Percentiles rank a stretch among this genome's conserved stretches.
These are phyloP conservation scores for Vitis rupestris DNA, from an alignment of 164 flowering plant species.

Conservation along the genomic window DNA sequence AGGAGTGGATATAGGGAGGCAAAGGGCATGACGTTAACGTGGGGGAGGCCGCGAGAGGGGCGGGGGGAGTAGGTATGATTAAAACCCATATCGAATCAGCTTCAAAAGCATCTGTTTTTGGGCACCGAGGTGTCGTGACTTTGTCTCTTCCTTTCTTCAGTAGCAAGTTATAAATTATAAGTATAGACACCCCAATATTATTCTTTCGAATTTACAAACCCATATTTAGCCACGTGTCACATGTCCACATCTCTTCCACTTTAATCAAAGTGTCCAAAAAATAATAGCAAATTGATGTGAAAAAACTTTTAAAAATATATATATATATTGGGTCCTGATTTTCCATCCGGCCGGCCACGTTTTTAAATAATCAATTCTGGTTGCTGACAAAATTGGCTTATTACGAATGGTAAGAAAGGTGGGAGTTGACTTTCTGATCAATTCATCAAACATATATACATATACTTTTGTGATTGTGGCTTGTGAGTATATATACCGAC, in stretches of 20 bases:
- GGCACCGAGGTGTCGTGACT: neutral
- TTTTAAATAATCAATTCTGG: too few species aligned
- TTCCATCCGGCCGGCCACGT: too few species aligned
- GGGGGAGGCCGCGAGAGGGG: neutral
- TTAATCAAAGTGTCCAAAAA: too few species aligned
- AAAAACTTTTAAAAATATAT: too few species aligned
- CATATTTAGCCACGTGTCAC: neutral
- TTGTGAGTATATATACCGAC: too few species aligned
- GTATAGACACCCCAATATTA: neutral
- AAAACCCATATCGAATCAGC: conserved; percentile 10
- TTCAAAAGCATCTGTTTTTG: neutral
- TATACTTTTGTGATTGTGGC: too few species aligned
- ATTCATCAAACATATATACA: too few species aligned
- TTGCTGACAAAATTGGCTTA: too few species aligned
- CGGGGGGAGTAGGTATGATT: conserved; percentile 2
- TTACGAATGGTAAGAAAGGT: too few species aligned
- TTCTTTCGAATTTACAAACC: neutral
- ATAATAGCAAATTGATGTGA: too few species aligned
- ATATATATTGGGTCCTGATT: too few species aligned
- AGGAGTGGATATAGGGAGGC: neutral
- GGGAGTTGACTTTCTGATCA: too few species aligned
- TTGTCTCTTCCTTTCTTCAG: conserved; percentile 18
- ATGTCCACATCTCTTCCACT: neutral
- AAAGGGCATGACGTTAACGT: neutral
- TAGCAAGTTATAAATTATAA: conserved; percentile 1